Conservation (phyloP, 768 basidiomycete genomes). For the Lentinula edodes region DNA sequence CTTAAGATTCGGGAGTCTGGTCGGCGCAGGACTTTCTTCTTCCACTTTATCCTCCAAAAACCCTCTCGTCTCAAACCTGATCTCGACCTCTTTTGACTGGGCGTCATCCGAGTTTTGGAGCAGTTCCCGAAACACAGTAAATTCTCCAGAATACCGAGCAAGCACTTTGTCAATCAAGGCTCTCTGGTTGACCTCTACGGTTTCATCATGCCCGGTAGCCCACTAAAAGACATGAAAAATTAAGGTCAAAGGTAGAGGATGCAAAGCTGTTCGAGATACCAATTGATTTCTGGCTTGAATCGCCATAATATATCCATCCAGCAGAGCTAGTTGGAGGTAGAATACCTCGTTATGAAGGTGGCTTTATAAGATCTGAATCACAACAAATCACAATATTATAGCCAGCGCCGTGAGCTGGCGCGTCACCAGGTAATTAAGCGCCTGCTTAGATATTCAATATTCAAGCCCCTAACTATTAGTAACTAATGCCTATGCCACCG, state of each 20-base stretch:
- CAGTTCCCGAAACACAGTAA: slow-evolving; percentile 71
- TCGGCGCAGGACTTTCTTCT: slow-evolving; percentile 5
- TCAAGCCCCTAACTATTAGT: too few species aligned
- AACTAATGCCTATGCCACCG: too few species aligned
- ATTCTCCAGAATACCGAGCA: slow-evolving; percentile 92
- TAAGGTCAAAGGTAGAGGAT: background rate
- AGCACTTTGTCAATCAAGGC: slow-evolving; percentile 97
- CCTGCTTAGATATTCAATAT: too few species aligned
- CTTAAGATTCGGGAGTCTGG: slow-evolving; percentile 57
- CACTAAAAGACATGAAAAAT: background rate
- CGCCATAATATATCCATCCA: background rate
- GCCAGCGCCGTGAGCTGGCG: too few species aligned
- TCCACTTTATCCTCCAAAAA: slow-evolving; percentile 28
- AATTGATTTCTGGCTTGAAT: slow-evolving; percentile 1
- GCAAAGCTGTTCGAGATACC: background rate
- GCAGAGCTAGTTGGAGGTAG: background rate
- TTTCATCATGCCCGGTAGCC: slow-evolving; percentile 7
- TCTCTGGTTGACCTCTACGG: slow-evolving; percentile 58
- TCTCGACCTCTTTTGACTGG: slow-evolving; percentile 67
- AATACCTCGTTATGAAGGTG: too few species aligned
- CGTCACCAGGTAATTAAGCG: background rate
- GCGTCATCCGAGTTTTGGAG: slow-evolving; percentile 97
- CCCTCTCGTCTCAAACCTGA: slow-evolving; percentile 67
- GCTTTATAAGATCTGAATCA: too few species aligned
- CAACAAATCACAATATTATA: too few species aligned